Conservation (phyloP, 331 rosid genomes). For the Quercus tomentella region DNA sequence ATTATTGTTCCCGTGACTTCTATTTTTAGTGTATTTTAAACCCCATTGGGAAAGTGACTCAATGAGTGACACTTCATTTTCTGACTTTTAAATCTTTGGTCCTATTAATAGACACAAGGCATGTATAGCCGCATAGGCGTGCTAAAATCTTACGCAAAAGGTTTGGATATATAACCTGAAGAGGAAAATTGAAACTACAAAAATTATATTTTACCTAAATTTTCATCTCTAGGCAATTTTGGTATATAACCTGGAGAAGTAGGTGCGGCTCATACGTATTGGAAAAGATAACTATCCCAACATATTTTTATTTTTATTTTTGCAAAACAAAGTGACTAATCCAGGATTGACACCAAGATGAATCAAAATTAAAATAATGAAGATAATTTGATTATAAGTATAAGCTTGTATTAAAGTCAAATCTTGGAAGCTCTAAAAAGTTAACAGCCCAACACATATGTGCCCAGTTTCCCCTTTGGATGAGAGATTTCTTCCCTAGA, state of each 20-base stretch:
- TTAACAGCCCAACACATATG: not conserved
- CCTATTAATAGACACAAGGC: not conserved
- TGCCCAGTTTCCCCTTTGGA: too few species aligned
- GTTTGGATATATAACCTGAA: not conserved
- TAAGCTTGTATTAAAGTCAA: not conserved
- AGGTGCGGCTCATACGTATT: not conserved
- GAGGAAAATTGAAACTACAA: not conserved
- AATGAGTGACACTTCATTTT: not conserved
- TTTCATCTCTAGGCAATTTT: not conserved
- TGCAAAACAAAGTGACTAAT: not conserved
- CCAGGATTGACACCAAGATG: not conserved
- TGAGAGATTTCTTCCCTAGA: too few species aligned
- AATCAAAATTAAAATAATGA: not conserved
- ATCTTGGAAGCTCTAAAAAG: not conserved
- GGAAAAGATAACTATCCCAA: not conserved
- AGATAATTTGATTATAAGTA: not conserved
- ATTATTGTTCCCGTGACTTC: not conserved
- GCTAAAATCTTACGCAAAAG: not conserved
- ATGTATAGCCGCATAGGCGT: not conserved
- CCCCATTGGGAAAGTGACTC: not conserved
- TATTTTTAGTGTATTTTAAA: not conserved
- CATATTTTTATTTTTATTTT: not conserved
- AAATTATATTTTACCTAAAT: not conserved
- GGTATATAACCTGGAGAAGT: constrained; percentile 1
- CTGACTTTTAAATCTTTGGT: not conserved